Evolutionary conservation across 768 basidiomycete species (phyloP), one percentile per base, ranked within the genome.

Genomic region (Russula virescens): DNA sequence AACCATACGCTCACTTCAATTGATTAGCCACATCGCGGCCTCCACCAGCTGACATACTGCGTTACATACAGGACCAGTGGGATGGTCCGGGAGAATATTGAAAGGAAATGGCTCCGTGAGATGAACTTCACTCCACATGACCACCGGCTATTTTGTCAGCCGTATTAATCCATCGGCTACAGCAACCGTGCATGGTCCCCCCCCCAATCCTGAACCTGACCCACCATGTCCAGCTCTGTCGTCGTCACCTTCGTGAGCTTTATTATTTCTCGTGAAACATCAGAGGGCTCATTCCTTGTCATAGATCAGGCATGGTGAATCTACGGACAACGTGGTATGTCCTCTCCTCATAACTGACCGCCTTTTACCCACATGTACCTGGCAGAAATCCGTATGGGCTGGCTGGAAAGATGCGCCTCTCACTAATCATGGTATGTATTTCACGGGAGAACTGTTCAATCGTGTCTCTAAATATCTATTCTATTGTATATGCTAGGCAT

Each of bases 241-340:
- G 70, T 60, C 19, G 46, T 73, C 23, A 74, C 73, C 23, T 73
- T 73, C 35, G 73, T 73, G 64, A 63, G 72, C 46, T n/a, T 34
- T 34, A 10, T 26, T 23, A 25, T 18, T 6, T 35, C 25, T 25
- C 28, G 13, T 54, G 3, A 16, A 55, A 21, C 19, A n/a, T 43
- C 2, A 11, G 16, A n/a, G 26, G 6, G 19, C 26, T 31, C 11
- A 49, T 43, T 38, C 23, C 19, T 21, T 3, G 34, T 18, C 34
- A 46, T 61, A 91, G 88, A 77, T 90, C 66, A 78, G 89, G 57
- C 89, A 92, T 70, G 89, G 84, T 31, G 87, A 92, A 68, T 89
- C 89, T 9, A 83, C 80, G 38, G 89, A 91, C 66, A 92, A 92
- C 67, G 65, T 86, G 69, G 89, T 88, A 53, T 51, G 83, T 28